These are phyloP conservation scores for Neurospora africana DNA, from an alignment of 495 filamentous ascomycete species.

Conservation along the genomic window DNA sequence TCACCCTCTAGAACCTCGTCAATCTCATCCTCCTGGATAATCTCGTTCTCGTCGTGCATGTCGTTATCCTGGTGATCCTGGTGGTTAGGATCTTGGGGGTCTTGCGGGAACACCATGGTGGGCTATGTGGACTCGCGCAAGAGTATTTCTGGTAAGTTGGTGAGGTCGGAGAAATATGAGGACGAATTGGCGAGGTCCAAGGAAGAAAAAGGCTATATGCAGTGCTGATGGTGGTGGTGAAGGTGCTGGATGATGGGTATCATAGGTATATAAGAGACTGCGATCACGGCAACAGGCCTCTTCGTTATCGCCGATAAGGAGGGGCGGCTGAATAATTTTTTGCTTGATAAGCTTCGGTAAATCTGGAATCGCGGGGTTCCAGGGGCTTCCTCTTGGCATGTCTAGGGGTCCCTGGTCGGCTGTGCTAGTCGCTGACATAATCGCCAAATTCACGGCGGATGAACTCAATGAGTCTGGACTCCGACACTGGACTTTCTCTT, in stretches of 20 bases:
- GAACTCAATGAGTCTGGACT: not conserved
- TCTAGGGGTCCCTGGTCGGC: too few relatives aligned
- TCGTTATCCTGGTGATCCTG: constrained; percentile 41
- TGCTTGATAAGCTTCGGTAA: not conserved
- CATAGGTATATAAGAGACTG: not conserved
- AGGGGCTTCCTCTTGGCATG: not conserved
- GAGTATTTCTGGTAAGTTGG: not conserved
- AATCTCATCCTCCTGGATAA: not conserved
- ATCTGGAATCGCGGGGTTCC: not conserved
- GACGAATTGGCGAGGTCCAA: not conserved
- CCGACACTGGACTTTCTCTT: not conserved
- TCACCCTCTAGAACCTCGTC: constrained; percentile 51
- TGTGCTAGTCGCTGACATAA: not conserved
- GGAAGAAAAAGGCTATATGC: not conserved
- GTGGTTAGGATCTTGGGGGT: constrained; percentile 28
- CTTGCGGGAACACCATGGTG: constrained; percentile 37
- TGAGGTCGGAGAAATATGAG: not conserved
- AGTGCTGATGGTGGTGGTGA: not conserved
- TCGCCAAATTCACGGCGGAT: not conserved
- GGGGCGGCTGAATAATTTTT: not conserved
- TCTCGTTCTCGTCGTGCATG: constrained; percentile 58
- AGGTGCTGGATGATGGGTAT: not conserved
- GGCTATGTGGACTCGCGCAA: not conserved
- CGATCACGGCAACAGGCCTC: not conserved
- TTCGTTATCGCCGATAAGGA: not conserved